A percentile compares a stretch with the other conserved stretches of the same genome.
Conservation (phyloP, 345 rosid genomes). For the Raphanus raphanistrum region DNA sequence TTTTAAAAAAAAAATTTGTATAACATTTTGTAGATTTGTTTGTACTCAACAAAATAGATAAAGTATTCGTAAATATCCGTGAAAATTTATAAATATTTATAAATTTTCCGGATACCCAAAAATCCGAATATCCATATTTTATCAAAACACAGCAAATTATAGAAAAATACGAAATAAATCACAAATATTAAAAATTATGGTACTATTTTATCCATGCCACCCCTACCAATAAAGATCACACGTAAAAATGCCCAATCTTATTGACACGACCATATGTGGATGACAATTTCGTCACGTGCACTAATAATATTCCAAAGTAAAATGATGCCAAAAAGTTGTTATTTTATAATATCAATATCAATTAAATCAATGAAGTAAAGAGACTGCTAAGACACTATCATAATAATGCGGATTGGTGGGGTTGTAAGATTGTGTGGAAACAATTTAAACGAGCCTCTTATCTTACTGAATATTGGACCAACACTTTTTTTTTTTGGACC, state of each 20-base stretch:
- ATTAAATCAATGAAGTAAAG: neutral
- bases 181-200: too few species aligned
- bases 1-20: too few species aligned
- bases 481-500: slow-evolving; percentile 10
- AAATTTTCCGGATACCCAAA: too few species aligned
- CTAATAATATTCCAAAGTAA: neutral
- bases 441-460: slow-evolving; percentile 20
- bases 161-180: too few species aligned
- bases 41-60: too few species aligned
- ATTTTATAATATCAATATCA: neutral
- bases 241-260: slow-evolving; percentile 21
- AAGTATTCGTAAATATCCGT: too few species aligned
- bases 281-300: slow-evolving; percentile 35
- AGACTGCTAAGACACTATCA: slow-evolving; percentile 26
- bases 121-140: too few species aligned
- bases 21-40: too few species aligned
- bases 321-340: slow-evolving; percentile 1
- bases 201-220: too few species aligned
- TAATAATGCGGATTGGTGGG: slow-evolving; percentile 30
- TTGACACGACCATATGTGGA: slow-evolving; percentile 34
- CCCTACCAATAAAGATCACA: slow-evolving; percentile 24
- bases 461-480: slow-evolving; percentile 21
- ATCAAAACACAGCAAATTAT: too few species aligned
- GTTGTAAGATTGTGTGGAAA: slow-evolving; percentile 28
- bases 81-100: too few species aligned